A percentile compares a stretch with the other conserved stretches of the same genome.
These are phyloP conservation scores for Cucurbita ficifolia DNA, from an alignment of 306 rosid genomes.

Conservation along the genomic window DNA sequence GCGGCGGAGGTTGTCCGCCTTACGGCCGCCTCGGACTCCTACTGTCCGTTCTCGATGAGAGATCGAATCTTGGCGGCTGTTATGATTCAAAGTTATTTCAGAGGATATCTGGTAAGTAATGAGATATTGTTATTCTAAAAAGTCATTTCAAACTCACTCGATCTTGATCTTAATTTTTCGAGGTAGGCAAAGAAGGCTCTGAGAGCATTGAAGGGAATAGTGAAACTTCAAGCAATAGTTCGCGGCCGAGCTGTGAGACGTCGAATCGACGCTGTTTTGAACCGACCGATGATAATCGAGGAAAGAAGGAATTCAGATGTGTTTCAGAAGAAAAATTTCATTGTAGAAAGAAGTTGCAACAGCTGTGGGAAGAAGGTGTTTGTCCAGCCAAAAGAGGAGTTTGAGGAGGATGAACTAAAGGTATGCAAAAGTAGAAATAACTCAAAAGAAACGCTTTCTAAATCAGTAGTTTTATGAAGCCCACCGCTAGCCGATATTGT, in stretches of 20 bases:
- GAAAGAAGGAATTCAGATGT: conserved; percentile 13
- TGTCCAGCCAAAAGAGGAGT: conserved; percentile 22
- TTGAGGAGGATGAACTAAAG: conserved; percentile 29
- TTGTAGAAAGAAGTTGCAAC: conserved; percentile 10
- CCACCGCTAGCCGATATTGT: too few relatives aligned
- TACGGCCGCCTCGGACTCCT: conserved; percentile 26
- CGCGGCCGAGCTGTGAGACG: conserved; percentile 74
- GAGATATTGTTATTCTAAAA: not conserved
- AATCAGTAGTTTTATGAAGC: not conserved
- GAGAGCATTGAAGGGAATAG: conserved; percentile 67
- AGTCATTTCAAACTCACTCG: not conserved
- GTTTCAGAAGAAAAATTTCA: conserved; percentile 14
- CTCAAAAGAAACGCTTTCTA: not conserved
- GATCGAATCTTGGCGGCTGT: conserved; percentile 44
- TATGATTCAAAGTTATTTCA: conserved; percentile 61
- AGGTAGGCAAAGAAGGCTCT: conserved; percentile 79
- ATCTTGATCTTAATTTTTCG: conserved; percentile 3
- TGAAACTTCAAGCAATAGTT: conserved; percentile 67
- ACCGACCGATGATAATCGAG: conserved; percentile 14
- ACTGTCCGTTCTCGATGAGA: conserved; percentile 13
- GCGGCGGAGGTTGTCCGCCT: conserved; percentile 83
- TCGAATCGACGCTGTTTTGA: conserved; percentile 16
- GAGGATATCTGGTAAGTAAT: conserved; percentile 62
- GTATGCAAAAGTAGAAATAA: conserved; percentile 9
- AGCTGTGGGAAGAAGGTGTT: conserved; percentile 12